Base-by-base conservation (phyloP, 768 basidiomycete genomes). In the Pisolithus marmoratus region DNA sequence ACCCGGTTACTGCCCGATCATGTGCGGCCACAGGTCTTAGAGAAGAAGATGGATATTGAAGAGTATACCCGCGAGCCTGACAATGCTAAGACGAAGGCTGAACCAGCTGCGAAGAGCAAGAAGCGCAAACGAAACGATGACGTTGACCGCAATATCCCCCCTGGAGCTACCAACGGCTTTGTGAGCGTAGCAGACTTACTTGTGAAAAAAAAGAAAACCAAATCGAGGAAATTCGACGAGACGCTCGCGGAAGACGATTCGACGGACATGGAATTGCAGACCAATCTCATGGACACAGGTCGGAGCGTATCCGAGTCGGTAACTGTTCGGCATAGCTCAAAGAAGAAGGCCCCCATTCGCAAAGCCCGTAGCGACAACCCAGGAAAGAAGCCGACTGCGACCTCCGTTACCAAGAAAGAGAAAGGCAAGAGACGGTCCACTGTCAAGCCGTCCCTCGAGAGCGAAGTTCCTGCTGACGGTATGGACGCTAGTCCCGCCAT, bases 41-140 rank as follows among this genome's bases (percentile, higher is more conserved):
- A 94, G 69, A 86, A 85, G 70, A 74, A 71, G 20, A 92, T 96
- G 83, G 85, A 87, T 47, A 88, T 94, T 37, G 81, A 85, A 59
- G 79, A 83, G 56, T 85, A 88, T 58, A 74, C 80, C 29, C 81
- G 83, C 37, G 75, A 75, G 38, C 66, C 62, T 20, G 69, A 66
- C 51, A 75, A 14, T 14, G 14, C 69, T 53, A 70, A 65, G 57
- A 70, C 62, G 58, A 67, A 74, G 50, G 23, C 48, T 26, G 58
- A 59, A 9, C 58, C 69, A 23, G 55, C 70, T 9, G 52, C 56
- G 22, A 70, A 67, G 52, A 70, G 67, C 19, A 75, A 72, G 54
- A 90, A 89, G 63, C 79, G 85, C 43, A 90, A 87, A 62, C 74
- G 87, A 34, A 81, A 87, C 59, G 81, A 83, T 49, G 81, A 88